These are phyloP conservation scores for Massarina eburnea DNA, from an alignment of 2,329 filamentous ascomycete species.

Conservation along the genomic window DNA sequence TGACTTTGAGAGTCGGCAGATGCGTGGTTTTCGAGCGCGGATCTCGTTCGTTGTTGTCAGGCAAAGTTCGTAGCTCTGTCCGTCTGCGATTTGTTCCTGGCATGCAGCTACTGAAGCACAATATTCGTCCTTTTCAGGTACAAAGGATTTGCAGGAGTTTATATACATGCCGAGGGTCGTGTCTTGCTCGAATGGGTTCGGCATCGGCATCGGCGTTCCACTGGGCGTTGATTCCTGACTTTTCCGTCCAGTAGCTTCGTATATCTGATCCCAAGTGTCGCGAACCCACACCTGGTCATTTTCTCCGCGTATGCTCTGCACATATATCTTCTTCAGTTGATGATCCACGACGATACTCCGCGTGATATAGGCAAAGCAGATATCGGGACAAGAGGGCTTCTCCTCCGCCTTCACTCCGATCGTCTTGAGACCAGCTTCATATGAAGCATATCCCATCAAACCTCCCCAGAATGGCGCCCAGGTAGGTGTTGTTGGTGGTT, in stretches of 20 bases:
- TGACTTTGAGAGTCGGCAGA: constrained; percentile 32
- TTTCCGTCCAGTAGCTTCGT: constrained; percentile 31
- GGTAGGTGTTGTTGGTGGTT: constrained; percentile 26
- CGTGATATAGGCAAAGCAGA: constrained; percentile 75
- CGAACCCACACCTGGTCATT: constrained; percentile 52
- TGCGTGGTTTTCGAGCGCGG: constrained; percentile 31
- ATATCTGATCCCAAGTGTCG: constrained; percentile 30
- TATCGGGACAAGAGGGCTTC: constrained; percentile 59
- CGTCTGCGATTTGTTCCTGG: constrained; percentile 71
- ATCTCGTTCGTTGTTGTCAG: constrained; percentile 75
- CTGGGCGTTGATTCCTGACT: constrained; percentile 34
- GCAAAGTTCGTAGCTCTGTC: constrained; percentile 84
- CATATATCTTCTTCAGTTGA: constrained; percentile 58
- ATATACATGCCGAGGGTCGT: constrained; percentile 31
- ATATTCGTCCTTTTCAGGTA: constrained; percentile 50
- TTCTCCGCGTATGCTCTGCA: constrained; percentile 65
- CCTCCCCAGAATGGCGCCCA: constrained; percentile 73
- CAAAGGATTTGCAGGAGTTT: constrained; percentile 18
- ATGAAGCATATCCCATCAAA: constrained; percentile 81
- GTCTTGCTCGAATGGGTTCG: constrained; percentile 35
- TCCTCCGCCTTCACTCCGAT: constrained; percentile 52
- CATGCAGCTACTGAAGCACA: constrained; percentile 68
- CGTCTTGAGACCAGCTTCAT: constrained; percentile 74
- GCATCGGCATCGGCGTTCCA: constrained; percentile 21
- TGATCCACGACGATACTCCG: constrained; percentile 80